Conservation (phyloP, 2,329 filamentous ascomycete species). For the Microdochium nivale region DNA sequence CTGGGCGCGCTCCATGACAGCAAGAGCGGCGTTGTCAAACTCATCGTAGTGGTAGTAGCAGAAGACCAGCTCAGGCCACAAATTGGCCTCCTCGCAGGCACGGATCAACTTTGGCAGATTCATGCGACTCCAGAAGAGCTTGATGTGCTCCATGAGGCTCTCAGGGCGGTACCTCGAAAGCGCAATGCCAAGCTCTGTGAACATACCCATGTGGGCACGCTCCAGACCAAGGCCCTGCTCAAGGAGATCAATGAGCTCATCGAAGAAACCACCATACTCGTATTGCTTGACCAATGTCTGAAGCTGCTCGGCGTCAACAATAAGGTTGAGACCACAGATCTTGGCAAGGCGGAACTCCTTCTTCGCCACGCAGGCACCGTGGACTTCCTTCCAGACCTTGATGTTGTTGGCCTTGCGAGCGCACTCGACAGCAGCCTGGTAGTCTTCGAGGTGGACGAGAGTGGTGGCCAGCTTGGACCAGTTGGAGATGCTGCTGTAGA, state of each 20-base stretch:
- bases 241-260: conserved; percentile 89
- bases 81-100: conserved; percentile 84
- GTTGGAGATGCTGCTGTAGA: conserved; percentile 97
- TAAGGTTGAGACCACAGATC: conserved; percentile 96
- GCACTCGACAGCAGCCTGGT: conserved; percentile 95
- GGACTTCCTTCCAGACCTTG: conserved; percentile 98
- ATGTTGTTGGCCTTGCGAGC: conserved; percentile 98
- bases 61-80: conserved; percentile 98
- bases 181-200: conserved; percentile 86
- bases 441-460: conserved; percentile 91
- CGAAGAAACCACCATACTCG: conserved; percentile 94
- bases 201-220: conserved; percentile 92
- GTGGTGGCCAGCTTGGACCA: conserved; percentile 99
- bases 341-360: conserved; percentile 98
- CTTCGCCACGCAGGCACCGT: conserved; percentile 91
- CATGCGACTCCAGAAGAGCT: conserved; percentile 96
- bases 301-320: conserved; percentile 93
- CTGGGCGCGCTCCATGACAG: conserved; percentile 95
- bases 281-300: conserved; percentile 92
- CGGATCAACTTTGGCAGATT: conserved; percentile 97
- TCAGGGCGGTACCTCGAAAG: conserved; percentile 93
- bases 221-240: conserved; percentile 93
- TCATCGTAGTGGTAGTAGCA: conserved; percentile 98
- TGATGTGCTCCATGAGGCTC: conserved; percentile 95
- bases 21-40: conserved; percentile 91